Percentiles rank a stretch among this genome's conserved stretches.
Conservation (phyloP, 805 yeast genomes). For the Wickerhamiella cacticola region DNA sequence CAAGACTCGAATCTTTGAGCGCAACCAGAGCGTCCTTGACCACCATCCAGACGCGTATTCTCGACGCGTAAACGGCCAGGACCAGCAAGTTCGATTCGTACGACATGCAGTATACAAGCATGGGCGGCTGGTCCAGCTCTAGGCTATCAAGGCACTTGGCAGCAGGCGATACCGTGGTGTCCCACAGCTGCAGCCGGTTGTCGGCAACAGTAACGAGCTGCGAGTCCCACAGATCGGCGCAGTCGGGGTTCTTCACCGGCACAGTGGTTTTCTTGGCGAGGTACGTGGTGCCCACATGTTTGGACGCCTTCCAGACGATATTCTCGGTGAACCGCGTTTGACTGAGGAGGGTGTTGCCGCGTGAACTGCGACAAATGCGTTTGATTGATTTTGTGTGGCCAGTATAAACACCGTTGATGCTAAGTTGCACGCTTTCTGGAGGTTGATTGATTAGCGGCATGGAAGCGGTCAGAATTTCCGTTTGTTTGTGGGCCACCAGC, state of each 20-base stretch:
- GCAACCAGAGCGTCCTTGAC: conserved; percentile 20
- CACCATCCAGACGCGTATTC: not conserved
- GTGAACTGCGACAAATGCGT: conserved; percentile 50
- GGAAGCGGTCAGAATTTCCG: not conserved
- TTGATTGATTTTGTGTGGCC: conserved; percentile 80
- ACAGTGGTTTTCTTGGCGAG: conserved; percentile 33
- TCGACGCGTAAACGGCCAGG: conserved; percentile 18
- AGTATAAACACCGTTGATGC: conserved; percentile 40
- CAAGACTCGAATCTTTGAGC: not conserved
- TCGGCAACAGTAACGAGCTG: conserved; percentile 37
- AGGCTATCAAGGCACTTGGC: not conserved
- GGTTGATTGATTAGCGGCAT: not conserved
- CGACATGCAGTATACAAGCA: not conserved
- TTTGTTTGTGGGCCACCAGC: conserved; percentile 1
- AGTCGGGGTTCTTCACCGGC: conserved; percentile 35
- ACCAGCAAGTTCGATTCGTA: conserved; percentile 10
- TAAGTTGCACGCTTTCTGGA: not conserved
- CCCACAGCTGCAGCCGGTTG: conserved; percentile 46
- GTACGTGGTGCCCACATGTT: conserved; percentile 28
- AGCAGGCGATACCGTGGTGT: conserved; percentile 32
- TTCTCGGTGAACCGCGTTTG: conserved; percentile 51
- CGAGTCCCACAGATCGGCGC: conserved; percentile 37
- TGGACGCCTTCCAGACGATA: conserved; percentile 45
- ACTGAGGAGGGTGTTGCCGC: conserved; percentile 50
- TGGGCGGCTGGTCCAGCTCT: not conserved